A percentile compares a stretch with the other conserved stretches of the same genome.
These are phyloP conservation scores for Fusarium metavorans DNA, from an alignment of 2,329 filamentous ascomycete species.

Conservation along the genomic window DNA sequence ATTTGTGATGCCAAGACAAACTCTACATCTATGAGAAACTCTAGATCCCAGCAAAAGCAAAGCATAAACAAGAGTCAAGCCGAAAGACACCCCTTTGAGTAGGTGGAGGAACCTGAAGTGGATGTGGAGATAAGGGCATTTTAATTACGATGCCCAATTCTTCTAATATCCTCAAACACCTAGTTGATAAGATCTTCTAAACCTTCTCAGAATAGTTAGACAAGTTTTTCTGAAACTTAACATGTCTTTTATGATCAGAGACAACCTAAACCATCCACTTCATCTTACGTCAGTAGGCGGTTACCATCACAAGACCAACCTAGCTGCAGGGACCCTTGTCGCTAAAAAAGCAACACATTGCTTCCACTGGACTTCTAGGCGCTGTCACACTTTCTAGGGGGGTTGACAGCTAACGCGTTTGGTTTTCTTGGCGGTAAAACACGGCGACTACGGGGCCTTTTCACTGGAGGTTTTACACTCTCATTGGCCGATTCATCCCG, in stretches of 20 bases:
- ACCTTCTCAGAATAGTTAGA: not conserved
- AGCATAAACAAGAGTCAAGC: not conserved
- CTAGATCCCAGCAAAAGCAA: not conserved
- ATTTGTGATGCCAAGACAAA: not conserved
- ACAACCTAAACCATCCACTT: not conserved
- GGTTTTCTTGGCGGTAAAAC: not conserved
- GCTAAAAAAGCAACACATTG: not conserved
- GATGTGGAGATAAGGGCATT: not conserved
- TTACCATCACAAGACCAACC: not conserved
- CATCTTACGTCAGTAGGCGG: conserved; percentile 1
- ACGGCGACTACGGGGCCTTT: not conserved
- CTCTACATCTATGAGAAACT: not conserved
- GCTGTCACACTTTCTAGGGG: conserved; percentile 3
- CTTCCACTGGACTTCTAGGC: conserved; percentile 33
- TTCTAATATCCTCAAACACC: not conserved
- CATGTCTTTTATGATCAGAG: not conserved
- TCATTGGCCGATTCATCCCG: not conserved
- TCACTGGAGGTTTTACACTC: not conserved
- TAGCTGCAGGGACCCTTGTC: conserved; percentile 23
- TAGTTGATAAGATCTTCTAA: not conserved
- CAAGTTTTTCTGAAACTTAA: not conserved
- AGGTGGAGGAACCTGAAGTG: not conserved
- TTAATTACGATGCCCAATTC: not conserved
- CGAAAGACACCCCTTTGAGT: not conserved
- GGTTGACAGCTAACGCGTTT: conserved; percentile 1